Evolutionary conservation across 164 flowering plant species (phyloP).

Genomic region (Stephania japonica): DNA sequence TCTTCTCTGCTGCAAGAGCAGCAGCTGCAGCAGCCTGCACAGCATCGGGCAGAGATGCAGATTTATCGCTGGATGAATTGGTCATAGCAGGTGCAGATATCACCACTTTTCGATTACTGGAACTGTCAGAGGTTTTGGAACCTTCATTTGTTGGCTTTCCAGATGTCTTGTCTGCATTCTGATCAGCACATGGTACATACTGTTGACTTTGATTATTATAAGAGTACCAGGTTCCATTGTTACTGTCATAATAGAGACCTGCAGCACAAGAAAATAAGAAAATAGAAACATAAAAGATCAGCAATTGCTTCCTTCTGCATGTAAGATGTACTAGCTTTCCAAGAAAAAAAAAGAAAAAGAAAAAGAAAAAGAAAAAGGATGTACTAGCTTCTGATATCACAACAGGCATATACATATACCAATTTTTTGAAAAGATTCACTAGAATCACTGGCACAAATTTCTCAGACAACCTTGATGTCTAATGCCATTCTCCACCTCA

Average conservation of each 20-base stretch:
- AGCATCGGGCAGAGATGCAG: constrained; percentile 89
- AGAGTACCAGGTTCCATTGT: constrained; percentile 84
- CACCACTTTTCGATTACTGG: constrained; percentile 59
- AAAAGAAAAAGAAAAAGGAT: neutral
- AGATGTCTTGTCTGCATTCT: constrained; percentile 47
- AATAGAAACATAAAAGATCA: neutral
- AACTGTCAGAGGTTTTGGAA: constrained; percentile 51
- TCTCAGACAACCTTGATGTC: neutral
- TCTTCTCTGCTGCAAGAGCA: constrained; percentile 97
- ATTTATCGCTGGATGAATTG: constrained; percentile 51
- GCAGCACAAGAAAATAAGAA: constrained; percentile 14
- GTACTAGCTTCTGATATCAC: neutral
- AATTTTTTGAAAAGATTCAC: neutral
- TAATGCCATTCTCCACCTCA: neutral
- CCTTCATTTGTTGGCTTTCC: constrained; percentile 41
- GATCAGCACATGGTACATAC: constrained; percentile 72
- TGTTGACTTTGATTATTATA: constrained; percentile 86
- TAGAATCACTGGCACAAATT: neutral
- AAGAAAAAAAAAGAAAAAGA: neutral
- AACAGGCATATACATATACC: neutral
- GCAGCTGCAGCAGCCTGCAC: constrained; percentile 97
- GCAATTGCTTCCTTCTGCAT: neutral
- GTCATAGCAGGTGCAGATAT: constrained; percentile 98
- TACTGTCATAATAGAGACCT: constrained; percentile 97
- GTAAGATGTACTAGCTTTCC: neutral